Base-by-base conservation (phyloP, 1,284 basidiomycete species). In the Sanghuangporus baumii region DNA sequence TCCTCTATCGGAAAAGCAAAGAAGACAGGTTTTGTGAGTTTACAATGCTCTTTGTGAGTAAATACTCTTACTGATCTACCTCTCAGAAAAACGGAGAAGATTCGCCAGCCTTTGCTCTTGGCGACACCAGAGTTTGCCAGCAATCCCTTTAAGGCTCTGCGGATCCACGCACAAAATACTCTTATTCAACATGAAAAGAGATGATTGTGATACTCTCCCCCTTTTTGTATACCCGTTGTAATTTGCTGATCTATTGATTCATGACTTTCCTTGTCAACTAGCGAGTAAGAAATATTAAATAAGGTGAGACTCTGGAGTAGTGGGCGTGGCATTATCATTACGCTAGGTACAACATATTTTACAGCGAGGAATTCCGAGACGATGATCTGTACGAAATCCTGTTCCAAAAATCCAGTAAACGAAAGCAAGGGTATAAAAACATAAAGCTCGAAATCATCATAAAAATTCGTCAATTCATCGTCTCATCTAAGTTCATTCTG, bases 131-230 rank as follows among this genome's bases (percentile, higher is more conserved):
- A 83, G 34, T 94, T 87, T 70, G 72, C 83, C 6, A 74, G 80
- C 36, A 88, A 87, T 70, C 91, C 92, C 0, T 94, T 93, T 72
- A 78, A 85, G 67, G 87, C 89, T 1, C 88, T 94, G 68, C 85
- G 89, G 3, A 87, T 81, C 11, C 92, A 94, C 72, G 89, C 88
- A 0, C 79, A 88, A 71, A 94, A 93, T 71, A 91, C 90, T 0
- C 78, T 93, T 8, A 67, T 90, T 50, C 83, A 83, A 65, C 83
- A 81, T 66, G 66, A 71, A 55, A 61, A 47, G 38, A 50, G 47
- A 18, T 48, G 41, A 55, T 36, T 37, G 31, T 50, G 20, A 50
- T 52, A 36, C 1, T 3, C 36, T 16, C 52, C 34, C 8, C 18
- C 18, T 18, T 54, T 14, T 16, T 18, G 51, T 34, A 26, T 4